phyloP scores from a whole-genome alignment of 768 basidiomycete species.

The Serendipita sp. region DNA sequence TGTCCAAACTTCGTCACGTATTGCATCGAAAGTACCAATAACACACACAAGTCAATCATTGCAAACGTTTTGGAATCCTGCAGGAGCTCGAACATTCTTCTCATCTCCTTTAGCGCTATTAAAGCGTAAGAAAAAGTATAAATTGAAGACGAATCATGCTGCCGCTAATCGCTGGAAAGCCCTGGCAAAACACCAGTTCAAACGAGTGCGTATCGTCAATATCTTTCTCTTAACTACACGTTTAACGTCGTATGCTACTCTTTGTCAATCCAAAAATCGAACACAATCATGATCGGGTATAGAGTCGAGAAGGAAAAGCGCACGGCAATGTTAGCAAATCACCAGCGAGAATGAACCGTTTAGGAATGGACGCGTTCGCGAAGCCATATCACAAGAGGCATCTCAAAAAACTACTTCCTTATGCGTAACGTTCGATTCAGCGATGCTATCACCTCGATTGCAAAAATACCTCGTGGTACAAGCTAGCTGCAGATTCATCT shows the following conservation, averaged over 20 bases:
- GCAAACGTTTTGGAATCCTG: too few relatives aligned
- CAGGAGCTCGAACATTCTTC: background rate
- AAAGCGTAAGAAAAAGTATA: background rate
- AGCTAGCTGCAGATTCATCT: background rate
- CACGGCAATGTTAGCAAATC: background rate
- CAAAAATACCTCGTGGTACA: too few relatives aligned
- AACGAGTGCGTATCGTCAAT: background rate
- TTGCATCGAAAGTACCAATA: too few relatives aligned
- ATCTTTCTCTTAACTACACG: background rate
- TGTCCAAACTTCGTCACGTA: too few relatives aligned
- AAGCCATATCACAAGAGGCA: background rate
- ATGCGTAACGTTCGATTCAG: background rate
- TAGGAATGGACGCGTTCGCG: background rate
- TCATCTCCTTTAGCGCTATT: background rate
- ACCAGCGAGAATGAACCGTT: background rate
- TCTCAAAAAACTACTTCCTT: slow-evolving; percentile 2
- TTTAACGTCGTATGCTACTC: background rate
- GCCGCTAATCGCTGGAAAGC: background rate
- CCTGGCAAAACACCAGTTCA: background rate
- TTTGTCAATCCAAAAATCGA: too few relatives aligned
- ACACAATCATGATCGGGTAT: background rate
- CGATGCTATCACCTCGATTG: too few relatives aligned
- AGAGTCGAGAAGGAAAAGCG: background rate
- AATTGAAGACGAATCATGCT: slow-evolving; percentile 4
- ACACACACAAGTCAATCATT: too few relatives aligned